Base-by-base conservation (phyloP, 2,329 filamentous ascomycete species). In the Ceratocystis lukuohia region DNA sequence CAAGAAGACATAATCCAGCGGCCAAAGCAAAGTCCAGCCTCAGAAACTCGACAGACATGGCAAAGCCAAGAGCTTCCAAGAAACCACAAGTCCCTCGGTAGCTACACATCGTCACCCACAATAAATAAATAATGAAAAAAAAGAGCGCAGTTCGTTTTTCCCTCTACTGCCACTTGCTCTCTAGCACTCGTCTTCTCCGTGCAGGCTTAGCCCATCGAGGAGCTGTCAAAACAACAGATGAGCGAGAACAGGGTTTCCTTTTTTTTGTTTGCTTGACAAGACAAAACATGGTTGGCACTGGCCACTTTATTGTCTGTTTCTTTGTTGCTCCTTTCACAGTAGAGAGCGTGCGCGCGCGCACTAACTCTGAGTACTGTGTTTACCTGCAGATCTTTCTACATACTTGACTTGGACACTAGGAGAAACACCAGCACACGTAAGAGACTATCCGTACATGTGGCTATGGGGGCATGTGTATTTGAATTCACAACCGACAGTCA, bases 251-350 rank as follows among this genome's bases (percentile, higher is more conserved):
- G 37, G 20, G 17, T 4, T 28, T 25, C 20, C 37, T 30, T 59
- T 33, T 33, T 59, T 37, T 33, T 5, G 3, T 6, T 57, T 15
- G 17, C 30, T 17, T n/a, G 7, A 59, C 30, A 20, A 17, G n/a
- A n/a, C 22, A 10, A n/a, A 20, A 37, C 56, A 59, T 59, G 56
- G 56, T 59, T 33, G 56, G 56, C 56, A 37, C 28, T 59, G 56
- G 56, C 56, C 56, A 59, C 56, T 25, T 41, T 20, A 33, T 59
- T 59, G 56, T 37, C 33, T 59, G 28, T n/a, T 59, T 37, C 17
- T 37, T 59, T 59, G 56, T 59, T 59, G 17, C n/a, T 59, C 56
- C 25, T 59, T 59, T 28, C 15, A 59, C 56, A 59, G n/a, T 30
- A n/a, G 28, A n/a, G 12, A n/a, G 56, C 56, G 28, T 59, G 48